A percentile compares a stretch with the other conserved stretches of the same genome.
phyloP scores from a whole-genome alignment of 805 yeast species.

The Zygotorulaspora florentina region DNA sequence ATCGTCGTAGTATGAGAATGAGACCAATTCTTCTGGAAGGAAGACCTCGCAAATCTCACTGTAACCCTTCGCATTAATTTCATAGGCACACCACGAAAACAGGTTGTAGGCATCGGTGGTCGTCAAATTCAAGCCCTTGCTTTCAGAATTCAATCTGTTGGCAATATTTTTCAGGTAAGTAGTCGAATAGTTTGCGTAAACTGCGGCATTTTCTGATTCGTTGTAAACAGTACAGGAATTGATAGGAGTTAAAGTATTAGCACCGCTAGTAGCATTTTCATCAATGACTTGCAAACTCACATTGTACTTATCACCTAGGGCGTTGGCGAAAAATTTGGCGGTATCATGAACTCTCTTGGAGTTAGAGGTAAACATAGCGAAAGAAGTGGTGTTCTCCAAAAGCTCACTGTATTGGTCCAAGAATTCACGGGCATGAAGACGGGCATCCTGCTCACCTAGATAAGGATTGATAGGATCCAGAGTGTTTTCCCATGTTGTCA shows the following conservation, averaged over 20 bases:
- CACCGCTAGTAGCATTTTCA: constrained; percentile 43
- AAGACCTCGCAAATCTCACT: constrained; percentile 65
- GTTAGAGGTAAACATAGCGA: constrained; percentile 46
- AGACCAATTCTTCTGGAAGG: constrained; percentile 62
- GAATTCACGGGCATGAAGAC: constrained; percentile 43
- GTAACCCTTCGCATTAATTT: constrained; percentile 61
- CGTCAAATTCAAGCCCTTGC: constrained; percentile 52
- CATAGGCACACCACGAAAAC: constrained; percentile 67
- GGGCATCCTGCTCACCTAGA: constrained; percentile 44
- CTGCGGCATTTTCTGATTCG: constrained; percentile 12
- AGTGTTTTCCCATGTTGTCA: constrained; percentile 28
- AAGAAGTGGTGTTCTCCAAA: constrained; percentile 34
- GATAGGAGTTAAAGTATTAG: constrained; percentile 47
- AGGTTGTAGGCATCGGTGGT: constrained; percentile 48
- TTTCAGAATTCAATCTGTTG: constrained; percentile 49
- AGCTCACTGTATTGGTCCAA: constrained; percentile 42
- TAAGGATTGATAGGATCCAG: constrained; percentile 33
- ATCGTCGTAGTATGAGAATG: constrained; percentile 57
- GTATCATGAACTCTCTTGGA: constrained; percentile 47
- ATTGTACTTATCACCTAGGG: constrained; percentile 22
- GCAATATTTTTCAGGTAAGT: constrained; percentile 50
- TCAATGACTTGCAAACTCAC: constrained; percentile 36
- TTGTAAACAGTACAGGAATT: constrained; percentile 40
- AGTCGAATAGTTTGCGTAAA: constrained; percentile 20
- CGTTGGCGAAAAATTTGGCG: constrained; percentile 48